A percentile compares a stretch with the other conserved stretches of the same genome.
Evolutionary conservation across 208 protist species (phyloP).

Genomic region (Leishmania lainsoni): DNA sequence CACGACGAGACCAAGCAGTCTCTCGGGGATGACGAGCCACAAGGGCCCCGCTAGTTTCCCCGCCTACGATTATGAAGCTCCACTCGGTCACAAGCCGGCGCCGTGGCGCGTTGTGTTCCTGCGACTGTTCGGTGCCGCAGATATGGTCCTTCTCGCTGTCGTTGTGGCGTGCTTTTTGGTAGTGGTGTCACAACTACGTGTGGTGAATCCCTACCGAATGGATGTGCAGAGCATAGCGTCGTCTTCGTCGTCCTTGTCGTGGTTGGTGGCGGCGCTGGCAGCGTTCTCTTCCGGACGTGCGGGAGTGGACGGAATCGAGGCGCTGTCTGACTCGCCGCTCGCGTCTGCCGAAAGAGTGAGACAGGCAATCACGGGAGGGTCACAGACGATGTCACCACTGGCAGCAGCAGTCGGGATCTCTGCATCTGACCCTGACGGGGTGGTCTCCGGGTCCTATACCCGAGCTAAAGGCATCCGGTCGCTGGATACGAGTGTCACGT

Average conservation of each 20-base stretch:
- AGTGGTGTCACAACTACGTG: constrained; percentile 17
- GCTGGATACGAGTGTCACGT: constrained; percentile 22
- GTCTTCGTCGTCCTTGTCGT: constrained; percentile 7
- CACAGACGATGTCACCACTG: neutral
- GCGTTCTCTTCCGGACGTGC: constrained; percentile 5
- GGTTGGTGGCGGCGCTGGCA: constrained; percentile 7
- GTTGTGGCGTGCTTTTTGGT: constrained; percentile 30
- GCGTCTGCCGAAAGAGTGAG: neutral
- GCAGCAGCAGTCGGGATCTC: neutral
- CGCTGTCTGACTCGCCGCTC: neutral
- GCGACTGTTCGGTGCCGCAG: constrained; percentile 47
- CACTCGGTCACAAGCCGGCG: neutral
- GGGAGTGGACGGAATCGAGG: neutral
- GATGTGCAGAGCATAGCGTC: neutral
- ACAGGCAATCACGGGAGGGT: neutral
- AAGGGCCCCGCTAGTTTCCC: neutral
- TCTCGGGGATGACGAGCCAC: neutral
- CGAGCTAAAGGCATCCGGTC: constrained; percentile 6
- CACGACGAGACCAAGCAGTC: neutral
- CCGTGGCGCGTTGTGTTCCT: constrained; percentile 36
- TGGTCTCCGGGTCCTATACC: constrained; percentile 3
- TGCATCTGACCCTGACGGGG: neutral
- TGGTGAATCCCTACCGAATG: neutral
- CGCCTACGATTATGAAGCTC: neutral
- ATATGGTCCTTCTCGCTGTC: constrained; percentile 49